Evolutionary conservation across 306 rosid genomes (phyloP), one percentile per base, ranked within the genome.

Genomic region (Cicer cuneatum): DNA sequence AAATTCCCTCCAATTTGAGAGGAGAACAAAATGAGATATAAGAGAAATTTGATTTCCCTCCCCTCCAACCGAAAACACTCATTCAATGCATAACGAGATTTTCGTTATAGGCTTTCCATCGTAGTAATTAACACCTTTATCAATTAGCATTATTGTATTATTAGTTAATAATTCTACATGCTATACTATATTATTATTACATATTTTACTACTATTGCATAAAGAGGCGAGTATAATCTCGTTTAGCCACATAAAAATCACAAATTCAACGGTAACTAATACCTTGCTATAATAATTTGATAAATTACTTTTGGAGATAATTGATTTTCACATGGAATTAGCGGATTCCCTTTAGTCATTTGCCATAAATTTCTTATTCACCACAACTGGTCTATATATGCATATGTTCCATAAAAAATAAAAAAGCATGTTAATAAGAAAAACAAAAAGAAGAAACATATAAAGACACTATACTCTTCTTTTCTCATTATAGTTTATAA

Each of bases 311-410:
- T 64, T 12, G 12, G 59, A 14, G 49, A 61, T 15, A 29, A 47
- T 47, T 46, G 49, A 18, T 49, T 45, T 49, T 43, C 52, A 80
- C 16, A 78, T 52, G 63, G 39, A 77, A 78, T 7, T 19, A 41
- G 42, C 7, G 19, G 19, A 41, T 78, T n/a, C 5, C 39, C 78
- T 11, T 52, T 8, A 49, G 29, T 49, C 41, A 72, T 73, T 52
- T 16, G 38, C 81, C 79, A 70, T 48, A 82, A 82, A 72, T 76
- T 80, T 86, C 86, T 87, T 86, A 83, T 90, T 88, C 86, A 79
- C 89, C 86, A 78, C 68, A 73, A 40, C 72, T 33, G 59, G 71
- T 73, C 77, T 85, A 84, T 29, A 29, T 29, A 29, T 76, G 87
- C 83, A 77, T 84, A 77, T 77, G 77, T 60, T 66, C 54, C 76